phyloP scores from a whole-genome alignment of 2,329 filamentous ascomycete species.

The Fusarium domesticum region DNA sequence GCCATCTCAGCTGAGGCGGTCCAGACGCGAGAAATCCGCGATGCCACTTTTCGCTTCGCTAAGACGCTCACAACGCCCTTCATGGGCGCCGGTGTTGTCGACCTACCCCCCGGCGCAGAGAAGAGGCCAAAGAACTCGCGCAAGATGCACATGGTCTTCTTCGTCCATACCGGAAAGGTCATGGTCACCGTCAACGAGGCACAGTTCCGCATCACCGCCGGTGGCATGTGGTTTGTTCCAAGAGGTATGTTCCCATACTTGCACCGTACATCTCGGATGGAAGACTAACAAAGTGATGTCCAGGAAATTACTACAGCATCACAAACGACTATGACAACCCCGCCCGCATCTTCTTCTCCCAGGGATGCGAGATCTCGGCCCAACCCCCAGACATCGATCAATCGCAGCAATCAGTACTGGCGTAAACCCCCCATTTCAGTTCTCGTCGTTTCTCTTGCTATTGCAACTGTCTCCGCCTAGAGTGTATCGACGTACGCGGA shows the following conservation, averaged over 20 bases:
- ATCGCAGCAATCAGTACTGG: slow-evolving; percentile 22
- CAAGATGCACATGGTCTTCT: slow-evolving; percentile 97
- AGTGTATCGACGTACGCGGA: too few relatives aligned
- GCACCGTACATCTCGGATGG: too few relatives aligned
- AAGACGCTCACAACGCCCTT: slow-evolving; percentile 84
- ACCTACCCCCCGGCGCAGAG: slow-evolving; percentile 75
- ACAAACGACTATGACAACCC: slow-evolving; percentile 70
- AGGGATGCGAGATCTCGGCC: slow-evolving; percentile 65
- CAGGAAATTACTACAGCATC: slow-evolving; percentile 93
- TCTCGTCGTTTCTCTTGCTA: too few relatives aligned
- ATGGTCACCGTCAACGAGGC: slow-evolving; percentile 73
- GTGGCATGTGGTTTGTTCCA: slow-evolving; percentile 91
- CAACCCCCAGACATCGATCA: slow-evolving; percentile 24
- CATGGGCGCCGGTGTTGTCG: slow-evolving; percentile 86
- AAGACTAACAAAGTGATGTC: too few relatives aligned
- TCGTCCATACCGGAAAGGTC: slow-evolving; percentile 80
- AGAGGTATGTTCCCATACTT: slow-evolving; percentile 63
- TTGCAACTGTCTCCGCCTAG: too few relatives aligned
- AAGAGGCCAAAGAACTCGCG: slow-evolving; percentile 91
- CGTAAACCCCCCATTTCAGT: slow-evolving; percentile 1
- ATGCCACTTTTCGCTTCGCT: slow-evolving; percentile 78
- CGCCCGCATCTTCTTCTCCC: slow-evolving; percentile 86
- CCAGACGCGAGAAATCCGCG: slow-evolving; percentile 55
- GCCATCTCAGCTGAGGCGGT: slow-evolving; percentile 56
- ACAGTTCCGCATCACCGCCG: slow-evolving; percentile 77